Conservation (phyloP, 2,329 filamentous ascomycete species). For the Bipolaris gigantea region DNA sequence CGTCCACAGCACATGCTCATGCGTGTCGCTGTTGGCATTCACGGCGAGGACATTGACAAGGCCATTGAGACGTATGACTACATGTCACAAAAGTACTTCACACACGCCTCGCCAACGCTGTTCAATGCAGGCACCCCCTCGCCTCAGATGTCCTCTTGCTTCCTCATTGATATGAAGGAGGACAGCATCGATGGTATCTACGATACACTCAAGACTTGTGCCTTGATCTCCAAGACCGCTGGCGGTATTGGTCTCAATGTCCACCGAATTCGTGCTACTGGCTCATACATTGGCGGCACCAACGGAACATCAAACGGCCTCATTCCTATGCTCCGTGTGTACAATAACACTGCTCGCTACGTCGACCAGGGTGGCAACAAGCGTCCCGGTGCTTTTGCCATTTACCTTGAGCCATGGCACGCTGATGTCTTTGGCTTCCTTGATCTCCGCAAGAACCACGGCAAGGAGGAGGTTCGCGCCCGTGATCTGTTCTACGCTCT, state of each 20-base stretch:
- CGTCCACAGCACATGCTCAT: slow-evolving; percentile 99
- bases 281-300: slow-evolving; percentile 96
- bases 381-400: slow-evolving; percentile 95
- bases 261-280: slow-evolving; percentile 94
- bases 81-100: slow-evolving; percentile 99
- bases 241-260: slow-evolving; percentile 96
- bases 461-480: slow-evolving; percentile 96
- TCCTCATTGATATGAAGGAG: slow-evolving; percentile 99
- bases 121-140: slow-evolving; percentile 98
- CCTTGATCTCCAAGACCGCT: slow-evolving; percentile 99
- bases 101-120: slow-evolving; percentile 93
- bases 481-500: slow-evolving; percentile 97
- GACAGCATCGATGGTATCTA: slow-evolving; percentile 99
- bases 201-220: slow-evolving; percentile 97
- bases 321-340: slow-evolving; percentile 96
- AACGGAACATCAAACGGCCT: slow-evolving; percentile 98
- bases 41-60: slow-evolving; percentile 91
- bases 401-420: slow-evolving; percentile 99
- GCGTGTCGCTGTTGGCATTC: slow-evolving; percentile 96
- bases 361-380: slow-evolving; percentile 99
- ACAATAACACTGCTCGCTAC: slow-evolving; percentile 98
- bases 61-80: slow-evolving; percentile 97
- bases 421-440: slow-evolving; percentile 97
- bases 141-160: slow-evolving; percentile 94
- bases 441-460: slow-evolving; percentile 98